Evolutionary conservation across 2,329 filamentous ascomycete species (phyloP).

Genomic region (Colletotrichum nymphaeae): DNA sequence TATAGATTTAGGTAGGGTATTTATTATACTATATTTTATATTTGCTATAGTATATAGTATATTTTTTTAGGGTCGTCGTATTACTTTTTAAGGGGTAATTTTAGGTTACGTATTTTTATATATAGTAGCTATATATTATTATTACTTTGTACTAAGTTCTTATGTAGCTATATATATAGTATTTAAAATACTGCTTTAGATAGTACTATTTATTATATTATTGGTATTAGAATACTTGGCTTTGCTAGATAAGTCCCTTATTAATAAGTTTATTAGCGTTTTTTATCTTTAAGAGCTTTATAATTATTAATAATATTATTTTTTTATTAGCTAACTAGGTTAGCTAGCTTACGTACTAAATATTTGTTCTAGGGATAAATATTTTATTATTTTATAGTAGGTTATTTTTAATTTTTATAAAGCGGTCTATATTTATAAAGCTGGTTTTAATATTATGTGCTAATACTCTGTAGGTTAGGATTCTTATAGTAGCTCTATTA

Average conservation of each 20-base stretch:
- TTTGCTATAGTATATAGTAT: not conserved
- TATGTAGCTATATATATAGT: constrained; percentile 19
- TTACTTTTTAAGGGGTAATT: too few relatives aligned
- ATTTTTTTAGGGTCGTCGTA: not conserved
- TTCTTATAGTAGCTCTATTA: too few relatives aligned
- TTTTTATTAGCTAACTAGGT: too few relatives aligned
- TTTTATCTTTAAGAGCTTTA: not conserved
- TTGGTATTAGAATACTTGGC: constrained; percentile 7
- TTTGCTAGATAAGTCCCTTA: constrained; percentile 6
- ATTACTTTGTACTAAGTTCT: constrained; percentile 22
- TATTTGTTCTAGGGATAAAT: too few relatives aligned
- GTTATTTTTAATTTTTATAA: too few relatives aligned
- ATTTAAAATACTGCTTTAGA: constrained; percentile 28
- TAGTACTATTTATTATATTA: constrained; percentile 15
- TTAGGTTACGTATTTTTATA: too few relatives aligned
- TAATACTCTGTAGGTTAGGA: too few relatives aligned
- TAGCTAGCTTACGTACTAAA: too few relatives aligned
- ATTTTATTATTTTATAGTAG: too few relatives aligned
- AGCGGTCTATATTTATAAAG: too few relatives aligned
- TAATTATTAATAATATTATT: not conserved
- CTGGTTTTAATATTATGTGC: too few relatives aligned
- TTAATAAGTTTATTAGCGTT: constrained; percentile 5
- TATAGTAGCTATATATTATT: too few relatives aligned
- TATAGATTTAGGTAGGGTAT: not conserved
- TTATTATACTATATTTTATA: not conserved